Percentiles rank a stretch among this genome's conserved stretches.
Evolutionary conservation across 164 flowering plant genomes (phyloP).

Genomic region (Pachysandra terminalis): DNA sequence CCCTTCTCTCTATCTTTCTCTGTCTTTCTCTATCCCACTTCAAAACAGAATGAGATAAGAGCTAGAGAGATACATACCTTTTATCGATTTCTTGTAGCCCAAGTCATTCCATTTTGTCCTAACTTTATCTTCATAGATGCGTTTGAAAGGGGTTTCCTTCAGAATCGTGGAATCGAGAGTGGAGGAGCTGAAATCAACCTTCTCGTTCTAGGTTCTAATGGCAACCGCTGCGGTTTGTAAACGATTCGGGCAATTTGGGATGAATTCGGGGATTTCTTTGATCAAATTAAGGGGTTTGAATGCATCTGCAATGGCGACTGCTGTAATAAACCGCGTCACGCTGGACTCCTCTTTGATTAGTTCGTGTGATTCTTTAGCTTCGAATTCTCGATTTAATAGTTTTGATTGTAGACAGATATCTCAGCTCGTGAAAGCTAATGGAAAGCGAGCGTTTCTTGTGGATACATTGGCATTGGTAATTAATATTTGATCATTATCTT

Average conservation of each 20-base stretch:
- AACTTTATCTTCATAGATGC: too few relatives aligned
- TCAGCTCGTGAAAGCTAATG: constrained; percentile 41
- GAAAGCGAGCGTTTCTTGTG: constrained; percentile 69
- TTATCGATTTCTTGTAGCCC: too few relatives aligned
- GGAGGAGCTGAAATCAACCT: too few relatives aligned
- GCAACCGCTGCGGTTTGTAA: constrained; percentile 25
- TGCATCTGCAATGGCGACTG: constrained; percentile 7
- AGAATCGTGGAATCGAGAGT: too few relatives aligned
- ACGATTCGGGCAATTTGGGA: constrained; percentile 29
- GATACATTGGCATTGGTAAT: constrained; percentile 72
- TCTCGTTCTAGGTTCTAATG: constrained; percentile 4
- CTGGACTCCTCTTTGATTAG: neutral
- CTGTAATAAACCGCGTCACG: neutral
- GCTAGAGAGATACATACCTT: too few relatives aligned
- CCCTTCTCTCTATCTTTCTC: too few relatives aligned
- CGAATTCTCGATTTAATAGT: constrained; percentile 9
- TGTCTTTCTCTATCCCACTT: too few relatives aligned
- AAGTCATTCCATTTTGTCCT: too few relatives aligned
- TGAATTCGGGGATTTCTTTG: constrained; percentile 21
- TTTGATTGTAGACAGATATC: constrained; percentile 35
- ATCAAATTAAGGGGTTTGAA: constrained; percentile 17
- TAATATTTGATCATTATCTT: neutral
- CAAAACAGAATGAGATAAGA: too few relatives aligned
- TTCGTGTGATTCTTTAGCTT: constrained; percentile 6
- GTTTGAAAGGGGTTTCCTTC: too few relatives aligned